Evolutionary conservation across 352 stramenopile genomes (phyloP).

Genomic region (Pythium aristosporum): DNA sequence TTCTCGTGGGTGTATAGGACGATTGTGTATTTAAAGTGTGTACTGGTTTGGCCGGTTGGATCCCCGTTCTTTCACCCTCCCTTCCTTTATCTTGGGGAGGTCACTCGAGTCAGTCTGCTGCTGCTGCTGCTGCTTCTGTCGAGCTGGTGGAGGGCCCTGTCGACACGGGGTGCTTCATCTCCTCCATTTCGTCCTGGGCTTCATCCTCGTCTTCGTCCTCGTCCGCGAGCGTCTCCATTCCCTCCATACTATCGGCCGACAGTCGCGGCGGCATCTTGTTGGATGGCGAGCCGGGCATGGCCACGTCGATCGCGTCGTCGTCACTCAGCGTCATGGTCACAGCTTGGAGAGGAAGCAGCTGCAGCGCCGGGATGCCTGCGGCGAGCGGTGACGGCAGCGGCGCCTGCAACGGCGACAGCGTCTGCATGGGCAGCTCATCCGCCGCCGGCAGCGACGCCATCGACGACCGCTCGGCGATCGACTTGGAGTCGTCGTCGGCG

Average conservation of each 20-base stretch:
- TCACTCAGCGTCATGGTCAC: constrained; percentile 23
- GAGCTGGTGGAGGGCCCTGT: background rate
- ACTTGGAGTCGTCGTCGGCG: constrained; percentile 2
- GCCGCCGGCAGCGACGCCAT: constrained; percentile 13
- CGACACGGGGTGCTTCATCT: too few species aligned
- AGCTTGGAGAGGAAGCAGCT: constrained; percentile 13
- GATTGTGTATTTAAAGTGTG: constrained; percentile 7
- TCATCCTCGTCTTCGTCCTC: constrained; percentile 24
- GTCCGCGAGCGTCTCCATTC: constrained; percentile 22
- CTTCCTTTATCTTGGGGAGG: constrained; percentile 1
- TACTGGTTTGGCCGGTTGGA: background rate
- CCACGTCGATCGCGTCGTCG: constrained; percentile 19
- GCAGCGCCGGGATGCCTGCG: constrained; percentile 5
- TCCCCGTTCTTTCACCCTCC: background rate
- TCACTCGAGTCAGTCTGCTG: constrained; percentile 9
- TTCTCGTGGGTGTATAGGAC: too few species aligned
- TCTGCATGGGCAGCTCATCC: constrained; percentile 10
- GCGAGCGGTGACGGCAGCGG: constrained; percentile 4
- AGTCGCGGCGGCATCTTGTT: constrained; percentile 22
- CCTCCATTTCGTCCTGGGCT: background rate
- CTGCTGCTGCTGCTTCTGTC: background rate
- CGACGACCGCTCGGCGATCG: constrained; percentile 10
- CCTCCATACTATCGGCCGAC: constrained; percentile 24
- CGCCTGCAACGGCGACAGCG: constrained; percentile 6
- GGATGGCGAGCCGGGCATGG: constrained; percentile 23